Percentiles rank a stretch among this genome's conserved stretches.
phyloP scores from a whole-genome alignment of 495 filamentous ascomycete species.

The Hypoxylon cercidicola region DNA sequence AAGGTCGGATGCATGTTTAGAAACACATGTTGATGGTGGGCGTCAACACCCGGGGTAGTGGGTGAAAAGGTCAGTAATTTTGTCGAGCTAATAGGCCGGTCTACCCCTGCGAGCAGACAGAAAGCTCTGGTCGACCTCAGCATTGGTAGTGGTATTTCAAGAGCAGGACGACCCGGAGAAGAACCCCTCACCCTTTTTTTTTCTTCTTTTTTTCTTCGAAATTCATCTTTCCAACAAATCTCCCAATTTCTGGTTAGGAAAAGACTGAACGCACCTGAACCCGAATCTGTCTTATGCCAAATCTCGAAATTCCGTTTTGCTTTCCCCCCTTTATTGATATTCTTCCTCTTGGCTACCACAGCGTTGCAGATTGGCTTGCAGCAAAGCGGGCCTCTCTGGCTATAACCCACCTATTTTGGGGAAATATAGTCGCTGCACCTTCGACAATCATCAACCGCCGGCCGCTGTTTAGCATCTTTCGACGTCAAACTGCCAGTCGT shows the following conservation, averaged over 20 bases:
- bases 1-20: constrained; percentile 35
- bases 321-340: constrained; percentile 11
- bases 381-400: constrained; percentile 21
- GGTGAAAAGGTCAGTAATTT: constrained; percentile 22
- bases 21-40: constrained; percentile 21
- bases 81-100: constrained; percentile 28
- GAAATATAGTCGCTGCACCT: constrained; percentile 1
- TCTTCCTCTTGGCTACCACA: constrained; percentile 23
- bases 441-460: constrained; percentile 2
- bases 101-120: constrained; percentile 28
- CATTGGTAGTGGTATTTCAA: constrained; percentile 35
- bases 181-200: constrained; percentile 29
- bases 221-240: constrained; percentile 20
- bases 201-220: constrained; percentile 1
- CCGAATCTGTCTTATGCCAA: constrained; percentile 15
- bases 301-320: constrained; percentile 14
- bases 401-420: neutral
- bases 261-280: constrained; percentile 16
- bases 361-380: constrained; percentile 25
- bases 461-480: constrained; percentile 1
- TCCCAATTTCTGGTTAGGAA: constrained; percentile 22
- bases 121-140: constrained; percentile 23
- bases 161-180: constrained; percentile 20
- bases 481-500: constrained; percentile 4
- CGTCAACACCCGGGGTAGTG: constrained; percentile 18